Conservation (phyloP, 2,329 filamentous ascomycete species). For the Fusarium austroafricanum region DNA sequence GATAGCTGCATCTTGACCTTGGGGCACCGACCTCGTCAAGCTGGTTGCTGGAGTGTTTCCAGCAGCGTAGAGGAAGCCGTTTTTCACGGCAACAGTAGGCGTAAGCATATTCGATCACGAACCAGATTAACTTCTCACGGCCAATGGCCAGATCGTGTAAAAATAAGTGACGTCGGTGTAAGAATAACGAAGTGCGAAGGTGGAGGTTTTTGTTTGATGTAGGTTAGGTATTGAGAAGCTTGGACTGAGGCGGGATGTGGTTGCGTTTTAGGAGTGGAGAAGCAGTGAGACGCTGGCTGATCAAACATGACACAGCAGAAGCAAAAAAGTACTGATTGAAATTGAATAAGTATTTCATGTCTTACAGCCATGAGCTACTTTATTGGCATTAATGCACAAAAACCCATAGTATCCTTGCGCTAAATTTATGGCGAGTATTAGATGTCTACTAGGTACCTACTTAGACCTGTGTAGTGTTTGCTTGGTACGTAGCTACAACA, state of each 20-base stretch:
- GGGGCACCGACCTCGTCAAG: constrained; percentile 60
- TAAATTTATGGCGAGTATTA: no score
- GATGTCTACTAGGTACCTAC: no score
- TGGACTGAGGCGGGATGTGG: neutral
- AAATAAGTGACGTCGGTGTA: neutral
- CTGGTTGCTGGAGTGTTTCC: constrained; percentile 66
- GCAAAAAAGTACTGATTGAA: no score
- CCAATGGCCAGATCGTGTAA: neutral
- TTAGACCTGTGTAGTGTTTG: no score
- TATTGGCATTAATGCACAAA: no score
- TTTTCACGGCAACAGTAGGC: constrained; percentile 50
- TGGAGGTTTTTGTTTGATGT: neutral
- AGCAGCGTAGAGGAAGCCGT: constrained; percentile 58
- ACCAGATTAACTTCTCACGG: neutral
- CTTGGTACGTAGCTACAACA: neutral
- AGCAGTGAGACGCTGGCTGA: constrained; percentile 9
- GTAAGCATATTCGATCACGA: constrained; percentile 50
- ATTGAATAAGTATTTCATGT: no score
- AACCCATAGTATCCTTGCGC: no score
- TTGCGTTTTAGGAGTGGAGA: constrained; percentile 15
- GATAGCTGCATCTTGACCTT: constrained; percentile 61
- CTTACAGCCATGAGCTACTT: no score
- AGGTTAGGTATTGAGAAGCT: neutral
- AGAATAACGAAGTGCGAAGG: neutral
- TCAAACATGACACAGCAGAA: neutral